These are phyloP conservation scores for Isabelozyma heimii DNA, from an alignment of 805 yeast species.

Conservation along the genomic window DNA sequence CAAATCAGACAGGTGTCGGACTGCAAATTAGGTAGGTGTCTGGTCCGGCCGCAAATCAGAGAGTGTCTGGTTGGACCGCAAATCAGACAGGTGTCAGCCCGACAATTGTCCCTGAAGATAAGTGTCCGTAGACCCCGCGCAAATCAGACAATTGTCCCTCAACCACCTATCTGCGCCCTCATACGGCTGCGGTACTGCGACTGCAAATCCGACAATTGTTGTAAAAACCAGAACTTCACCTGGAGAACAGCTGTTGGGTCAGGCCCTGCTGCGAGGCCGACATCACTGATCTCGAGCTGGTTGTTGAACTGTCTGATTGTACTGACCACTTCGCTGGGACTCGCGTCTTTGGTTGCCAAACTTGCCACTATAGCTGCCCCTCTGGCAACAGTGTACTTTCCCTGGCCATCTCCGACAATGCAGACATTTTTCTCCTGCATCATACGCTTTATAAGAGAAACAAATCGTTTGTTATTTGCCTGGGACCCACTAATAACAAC, in stretches of 20 bases:
- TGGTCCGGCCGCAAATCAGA: too few species aligned
- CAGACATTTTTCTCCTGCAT: slow-evolving; percentile 3
- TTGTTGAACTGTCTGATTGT: too few species aligned
- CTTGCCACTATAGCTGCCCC: slow-evolving; percentile 6
- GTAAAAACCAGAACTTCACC: neutral
- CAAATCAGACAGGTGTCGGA: too few species aligned
- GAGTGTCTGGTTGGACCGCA: too few species aligned
- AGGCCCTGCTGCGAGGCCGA: neutral
- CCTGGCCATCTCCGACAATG: slow-evolving; percentile 1
- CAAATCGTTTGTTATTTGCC: slow-evolving; percentile 43
- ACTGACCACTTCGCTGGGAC: too few species aligned
- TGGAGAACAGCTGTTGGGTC: neutral
- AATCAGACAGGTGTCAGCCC: too few species aligned
- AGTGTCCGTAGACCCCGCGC: too few species aligned
- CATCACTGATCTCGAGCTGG: neutral
- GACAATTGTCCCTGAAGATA: too few species aligned
- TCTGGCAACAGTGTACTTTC: slow-evolving; percentile 8
- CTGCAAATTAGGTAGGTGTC: too few species aligned
- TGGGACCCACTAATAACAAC: slow-evolving; percentile 55
- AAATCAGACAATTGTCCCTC: too few species aligned
- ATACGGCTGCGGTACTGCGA: neutral
- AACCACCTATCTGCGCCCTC: neutral
- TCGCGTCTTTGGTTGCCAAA: too few species aligned
- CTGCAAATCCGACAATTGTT: neutral
- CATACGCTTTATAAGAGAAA: neutral